These are phyloP conservation scores for Chrysosporium queenslandicum DNA, from an alignment of 2,329 filamentous ascomycete genomes.

Conservation along the genomic window DNA sequence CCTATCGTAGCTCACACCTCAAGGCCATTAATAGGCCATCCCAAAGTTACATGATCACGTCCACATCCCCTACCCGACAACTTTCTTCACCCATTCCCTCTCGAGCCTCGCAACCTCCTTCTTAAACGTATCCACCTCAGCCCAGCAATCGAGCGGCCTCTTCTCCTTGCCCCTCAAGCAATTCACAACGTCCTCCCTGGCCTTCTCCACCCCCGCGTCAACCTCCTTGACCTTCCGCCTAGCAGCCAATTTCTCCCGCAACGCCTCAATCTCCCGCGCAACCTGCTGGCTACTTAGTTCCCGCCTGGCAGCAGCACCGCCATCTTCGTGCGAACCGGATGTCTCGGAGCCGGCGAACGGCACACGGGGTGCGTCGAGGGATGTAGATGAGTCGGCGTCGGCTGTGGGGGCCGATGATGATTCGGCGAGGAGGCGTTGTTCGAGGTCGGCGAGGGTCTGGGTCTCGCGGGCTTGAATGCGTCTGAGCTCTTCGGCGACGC, in stretches of 20 bases:
- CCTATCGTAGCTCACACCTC: background rate
- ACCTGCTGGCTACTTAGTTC: constrained; percentile 43
- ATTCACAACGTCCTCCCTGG: constrained; percentile 63
- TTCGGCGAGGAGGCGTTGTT: constrained; percentile 49
- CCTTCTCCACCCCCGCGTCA: constrained; percentile 61
- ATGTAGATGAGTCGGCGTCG: constrained; percentile 27
- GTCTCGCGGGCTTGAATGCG: constrained; percentile 63
- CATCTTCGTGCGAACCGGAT: constrained; percentile 13
- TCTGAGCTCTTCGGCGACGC: constrained; percentile 75
- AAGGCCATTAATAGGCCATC: background rate
- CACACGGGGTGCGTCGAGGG: constrained; percentile 35
- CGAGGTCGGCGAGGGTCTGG: constrained; percentile 57
- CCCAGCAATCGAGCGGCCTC: constrained; percentile 85
- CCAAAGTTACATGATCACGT: background rate
- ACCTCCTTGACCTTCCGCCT: constrained; percentile 52
- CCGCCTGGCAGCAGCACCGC: constrained; percentile 14
- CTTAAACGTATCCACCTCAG: constrained; percentile 86
- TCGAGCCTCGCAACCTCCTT: constrained; percentile 77
- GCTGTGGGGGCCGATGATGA: constrained; percentile 23
- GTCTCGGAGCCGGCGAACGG: constrained; percentile 30
- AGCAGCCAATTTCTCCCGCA: constrained; percentile 50
- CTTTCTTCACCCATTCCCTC: constrained; percentile 76
- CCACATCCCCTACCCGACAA: constrained; percentile 37
- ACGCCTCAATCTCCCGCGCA: constrained; percentile 47
- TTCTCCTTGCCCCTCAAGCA: constrained; percentile 79